Percentiles rank a stretch among this genome's conserved stretches.
phyloP scores from a whole-genome alignment of 805 yeast species.

The Lachancea cidri region DNA sequence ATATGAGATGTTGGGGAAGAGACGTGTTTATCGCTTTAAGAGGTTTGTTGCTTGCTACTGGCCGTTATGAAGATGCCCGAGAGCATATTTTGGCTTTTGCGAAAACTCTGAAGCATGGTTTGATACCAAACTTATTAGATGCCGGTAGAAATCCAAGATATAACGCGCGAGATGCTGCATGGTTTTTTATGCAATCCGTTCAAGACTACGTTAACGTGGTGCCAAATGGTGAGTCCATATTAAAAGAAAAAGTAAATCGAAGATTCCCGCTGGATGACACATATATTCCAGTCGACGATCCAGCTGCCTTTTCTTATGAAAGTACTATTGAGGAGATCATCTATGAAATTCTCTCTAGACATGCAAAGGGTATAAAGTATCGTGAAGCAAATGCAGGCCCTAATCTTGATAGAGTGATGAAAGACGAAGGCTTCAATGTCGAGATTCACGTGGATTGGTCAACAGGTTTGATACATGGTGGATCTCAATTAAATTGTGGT shows the following conservation, averaged over 20 bases:
- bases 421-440: constrained; percentile 85
- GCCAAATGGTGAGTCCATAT: constrained; percentile 62
- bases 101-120: constrained; percentile 86
- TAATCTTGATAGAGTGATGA: constrained; percentile 85
- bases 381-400: constrained; percentile 96
- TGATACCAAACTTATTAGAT: constrained; percentile 88
- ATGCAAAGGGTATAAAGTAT: constrained; percentile 80
- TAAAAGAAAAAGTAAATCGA: constrained; percentile 68
- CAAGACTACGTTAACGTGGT: constrained; percentile 72
- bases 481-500: constrained; percentile 90
- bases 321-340: constrained; percentile 70
- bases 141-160: constrained; percentile 92
- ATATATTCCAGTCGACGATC: constrained; percentile 62
- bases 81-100: constrained; percentile 83
- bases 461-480: constrained; percentile 86
- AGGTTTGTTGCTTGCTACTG: constrained; percentile 75
- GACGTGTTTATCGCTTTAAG: constrained; percentile 86
- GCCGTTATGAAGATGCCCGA: constrained; percentile 73
- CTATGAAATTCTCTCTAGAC: constrained; percentile 79
- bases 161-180: constrained; percentile 94
- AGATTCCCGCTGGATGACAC: constrained; percentile 88
- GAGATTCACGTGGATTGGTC: constrained; percentile 78
- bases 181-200: constrained; percentile 88
- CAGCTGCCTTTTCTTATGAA: constrained; percentile 68
- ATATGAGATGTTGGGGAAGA: constrained; percentile 98